Percentiles rank a stretch among this genome's conserved stretches.
phyloP scores from a whole-genome alignment of 306 rosid genomes.

The Cicer pinnatifidum region DNA sequence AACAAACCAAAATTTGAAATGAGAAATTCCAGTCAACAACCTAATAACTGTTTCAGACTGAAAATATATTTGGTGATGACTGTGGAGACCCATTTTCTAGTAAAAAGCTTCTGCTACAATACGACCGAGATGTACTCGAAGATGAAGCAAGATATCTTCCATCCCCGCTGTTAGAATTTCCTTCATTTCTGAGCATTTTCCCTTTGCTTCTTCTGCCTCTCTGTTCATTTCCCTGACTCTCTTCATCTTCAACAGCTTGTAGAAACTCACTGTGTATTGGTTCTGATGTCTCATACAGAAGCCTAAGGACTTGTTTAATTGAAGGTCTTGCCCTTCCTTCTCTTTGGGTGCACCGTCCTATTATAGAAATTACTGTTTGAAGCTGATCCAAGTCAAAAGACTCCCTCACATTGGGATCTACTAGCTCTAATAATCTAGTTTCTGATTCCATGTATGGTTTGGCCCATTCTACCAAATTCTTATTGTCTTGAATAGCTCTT shows the following conservation, averaged over 20 bases:
- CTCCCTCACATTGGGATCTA: slow-evolving; percentile 73
- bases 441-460: slow-evolving; percentile 64
- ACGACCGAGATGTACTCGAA: slow-evolving; percentile 92
- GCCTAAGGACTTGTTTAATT: slow-evolving; percentile 88
- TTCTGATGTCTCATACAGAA: slow-evolving; percentile 87
- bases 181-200: slow-evolving; percentile 62
- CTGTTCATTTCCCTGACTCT: slow-evolving; percentile 62
- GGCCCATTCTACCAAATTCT: slow-evolving; percentile 92
- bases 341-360: slow-evolving; percentile 92
- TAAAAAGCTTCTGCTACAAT: slow-evolving; percentile 91
- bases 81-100: slow-evolving; percentile 90
- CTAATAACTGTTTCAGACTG: slow-evolving; percentile 50
- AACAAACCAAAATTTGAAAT: slow-evolving; percentile 38
- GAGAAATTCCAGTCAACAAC: slow-evolving; percentile 42
- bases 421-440: slow-evolving; percentile 69
- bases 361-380: slow-evolving; percentile 68
- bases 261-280: slow-evolving; percentile 77
- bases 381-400: slow-evolving; percentile 85
- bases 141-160: slow-evolving; percentile 95
- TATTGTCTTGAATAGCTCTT: slow-evolving; percentile 77
- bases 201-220: slow-evolving; percentile 75
- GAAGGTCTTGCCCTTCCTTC: slow-evolving; percentile 90
- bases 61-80: slow-evolving; percentile 70
- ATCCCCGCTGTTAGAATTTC: slow-evolving; percentile 70
- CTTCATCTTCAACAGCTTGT: slow-evolving; percentile 70